These are phyloP conservation scores for Hymenoscyphus fraxineus DNA, from an alignment of 2,329 filamentous ascomycete genomes.

Conservation along the genomic window DNA sequence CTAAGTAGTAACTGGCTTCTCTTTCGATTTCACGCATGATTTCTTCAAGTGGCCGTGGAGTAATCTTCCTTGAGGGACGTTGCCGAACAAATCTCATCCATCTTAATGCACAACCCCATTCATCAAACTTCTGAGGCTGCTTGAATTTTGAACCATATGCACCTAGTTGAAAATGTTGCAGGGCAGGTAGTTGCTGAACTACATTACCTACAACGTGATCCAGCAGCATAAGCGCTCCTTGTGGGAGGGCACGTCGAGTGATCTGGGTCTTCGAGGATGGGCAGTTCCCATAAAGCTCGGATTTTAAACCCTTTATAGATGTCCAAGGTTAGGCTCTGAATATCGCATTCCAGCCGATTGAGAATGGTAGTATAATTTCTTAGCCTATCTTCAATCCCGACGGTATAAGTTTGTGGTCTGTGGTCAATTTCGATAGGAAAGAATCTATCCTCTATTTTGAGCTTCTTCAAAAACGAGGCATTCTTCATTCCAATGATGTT, in stretches of 20 bases:
- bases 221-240: not conserved
- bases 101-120: not conserved
- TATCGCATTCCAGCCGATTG: not conserved
- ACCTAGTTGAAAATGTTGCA: not conserved
- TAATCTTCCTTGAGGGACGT: not conserved
- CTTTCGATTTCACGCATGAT: not conserved
- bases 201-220: not conserved
- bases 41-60: not conserved
- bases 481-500: not conserved
- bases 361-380: not conserved
- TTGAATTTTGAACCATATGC: not conserved
- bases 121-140: not conserved
- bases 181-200: not conserved
- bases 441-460: not conserved
- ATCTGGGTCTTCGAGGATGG: not conserved
- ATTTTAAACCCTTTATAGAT: not conserved
- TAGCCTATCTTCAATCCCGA: not conserved
- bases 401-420: too few species aligned
- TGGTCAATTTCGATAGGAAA: not conserved
- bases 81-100: not conserved
- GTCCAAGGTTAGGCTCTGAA: not conserved
- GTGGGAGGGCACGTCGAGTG: not conserved
- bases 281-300: not conserved
- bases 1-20: not conserved
- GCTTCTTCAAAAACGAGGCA: not conserved